A percentile compares a stretch with the other conserved stretches of the same genome.
Conservation (phyloP, 2,329 filamentous ascomycete species). For the Blumeriella jaapii region DNA sequence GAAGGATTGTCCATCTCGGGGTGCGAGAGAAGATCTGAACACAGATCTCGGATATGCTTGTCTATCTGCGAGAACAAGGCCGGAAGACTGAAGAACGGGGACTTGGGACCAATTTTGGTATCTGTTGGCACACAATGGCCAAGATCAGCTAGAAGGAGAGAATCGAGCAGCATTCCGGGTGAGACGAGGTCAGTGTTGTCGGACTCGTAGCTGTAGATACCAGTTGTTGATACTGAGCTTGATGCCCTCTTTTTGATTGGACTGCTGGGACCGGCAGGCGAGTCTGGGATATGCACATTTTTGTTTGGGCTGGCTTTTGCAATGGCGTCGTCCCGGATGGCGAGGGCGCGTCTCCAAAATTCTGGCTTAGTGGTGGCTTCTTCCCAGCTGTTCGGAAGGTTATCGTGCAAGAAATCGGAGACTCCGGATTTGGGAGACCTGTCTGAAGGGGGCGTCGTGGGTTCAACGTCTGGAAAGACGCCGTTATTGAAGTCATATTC, state of each 20-base stretch:
- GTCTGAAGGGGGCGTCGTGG: too few relatives aligned
- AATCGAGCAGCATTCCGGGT: too few relatives aligned
- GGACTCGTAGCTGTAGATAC: too few relatives aligned
- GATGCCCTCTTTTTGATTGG: not conserved
- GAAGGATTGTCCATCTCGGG: constrained; percentile 2
- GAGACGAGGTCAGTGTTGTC: too few relatives aligned
- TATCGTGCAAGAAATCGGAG: too few relatives aligned
- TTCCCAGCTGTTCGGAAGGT: too few relatives aligned
- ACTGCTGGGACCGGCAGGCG: not conserved
- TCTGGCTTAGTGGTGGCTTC: too few relatives aligned
- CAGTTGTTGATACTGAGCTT: not conserved
- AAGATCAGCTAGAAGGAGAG: too few relatives aligned
- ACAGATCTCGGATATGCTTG: constrained; percentile 1
- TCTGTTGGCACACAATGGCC: not conserved
- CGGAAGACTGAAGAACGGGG: constrained; percentile 9
- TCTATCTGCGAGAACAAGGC: constrained; percentile 9
- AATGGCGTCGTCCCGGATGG: not conserved
- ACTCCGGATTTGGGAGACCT: too few relatives aligned
- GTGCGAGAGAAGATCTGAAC: constrained; percentile 2
- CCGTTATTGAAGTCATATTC: constrained; percentile 2
- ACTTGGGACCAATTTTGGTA: not conserved
- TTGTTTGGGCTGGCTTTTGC: not conserved
- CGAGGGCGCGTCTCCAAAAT: constrained; percentile 1
- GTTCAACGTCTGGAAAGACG: not conserved
- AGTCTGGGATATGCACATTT: too few relatives aligned